Evolutionary conservation across 768 basidiomycete species (phyloP), one percentile per base, ranked within the genome.

Genomic region (Hericium coralloides): DNA sequence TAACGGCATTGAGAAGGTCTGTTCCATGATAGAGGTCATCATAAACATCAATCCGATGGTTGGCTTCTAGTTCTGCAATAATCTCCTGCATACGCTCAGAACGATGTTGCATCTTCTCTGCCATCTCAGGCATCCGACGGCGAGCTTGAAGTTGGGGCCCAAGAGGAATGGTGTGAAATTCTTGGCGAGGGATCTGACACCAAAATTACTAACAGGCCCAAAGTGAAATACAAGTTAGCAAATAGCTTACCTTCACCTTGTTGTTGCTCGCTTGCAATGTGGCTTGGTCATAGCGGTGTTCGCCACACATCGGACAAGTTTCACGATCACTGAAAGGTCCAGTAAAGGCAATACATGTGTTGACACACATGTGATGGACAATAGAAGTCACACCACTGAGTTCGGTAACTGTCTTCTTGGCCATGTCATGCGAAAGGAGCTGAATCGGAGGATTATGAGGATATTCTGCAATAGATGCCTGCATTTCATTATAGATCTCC

Each of bases 1-100:
- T 14, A 3, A 67, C 65, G 6, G 51, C 45, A n/a, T 68, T 65
- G 18, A 72, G 64, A 43, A 63, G 38, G 63, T 67, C 67, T 48
- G 71, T 59, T 1, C 54, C 53, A 12, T 70, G 57, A 43, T 66
- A 56, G n/a, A 62, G 15, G 47, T 57, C 57, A 14, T 63, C 38
- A 23, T 58, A 25, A 5, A 38, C n/a, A 1, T 43, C 36, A 10
- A 37, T 23, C 4, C 12, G 2, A 1, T 15, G 5, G 17, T 6
- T 20, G 49, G 18, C 38, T 15, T 26, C 15, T n/a, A 51, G 8
- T 25, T 50, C 25, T 37, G 37, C n/a, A 17, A 39, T 10, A 38
- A 55, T 43, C 20, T 50, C 18, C 38, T n/a, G 31, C 4, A 47
- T 49, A 12, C 36, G 7, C 26, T 57, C 25, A 2, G 12, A 18